Evolutionary conservation across 2,329 filamentous ascomycete genomes (phyloP), one percentile per base, ranked within the genome.

Genomic region (Daldinia sp.): DNA sequence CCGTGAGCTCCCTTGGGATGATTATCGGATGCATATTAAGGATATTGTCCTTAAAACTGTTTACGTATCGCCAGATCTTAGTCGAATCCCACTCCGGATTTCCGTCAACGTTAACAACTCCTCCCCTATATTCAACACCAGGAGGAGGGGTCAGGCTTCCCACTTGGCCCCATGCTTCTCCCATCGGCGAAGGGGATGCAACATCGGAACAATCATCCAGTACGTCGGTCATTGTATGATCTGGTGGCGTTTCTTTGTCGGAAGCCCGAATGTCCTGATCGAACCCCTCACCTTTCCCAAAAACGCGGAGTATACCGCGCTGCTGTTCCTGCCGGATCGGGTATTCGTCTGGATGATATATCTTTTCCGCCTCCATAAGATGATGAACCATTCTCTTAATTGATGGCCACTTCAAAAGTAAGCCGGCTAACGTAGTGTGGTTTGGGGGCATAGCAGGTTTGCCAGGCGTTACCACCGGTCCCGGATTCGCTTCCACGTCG

Each of bases 391-490:
- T 77, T 69, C 85, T 81, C 76, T 84, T 81, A 61, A 96, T 93
- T 0, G 89, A 86, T 0, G 87, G 87, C 89, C 92, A 94, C 53
- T 87, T 85, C 30, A 98, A 82, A 18, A 98, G 83, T 69, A 94
- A 88, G 57, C 96, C 93, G 0, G 94, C 94, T n/a, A 93, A 89
- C 0, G 94, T 98, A 0, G 93, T 97, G 76, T 98, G 95, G 72
- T 97, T 93, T 30, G 90, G 88, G 0, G 93, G 92, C 63, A 97
- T 92, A 1, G 91, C 88, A 13, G 92, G 87, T 71, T 89, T 86
- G 53, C 88, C 89, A 0, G 86, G 86, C 12, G 80, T 82, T 6
- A 87, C 85, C 10, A 84, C 81, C 6, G 84, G 84, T 6, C 85
- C 84, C 20, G 86, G 85, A 50, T 86, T 83, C 1, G 81, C 81